phyloP scores from a whole-genome alignment of 192 early-diverging fungal species.

The Linnemannia hyalina region DNA sequence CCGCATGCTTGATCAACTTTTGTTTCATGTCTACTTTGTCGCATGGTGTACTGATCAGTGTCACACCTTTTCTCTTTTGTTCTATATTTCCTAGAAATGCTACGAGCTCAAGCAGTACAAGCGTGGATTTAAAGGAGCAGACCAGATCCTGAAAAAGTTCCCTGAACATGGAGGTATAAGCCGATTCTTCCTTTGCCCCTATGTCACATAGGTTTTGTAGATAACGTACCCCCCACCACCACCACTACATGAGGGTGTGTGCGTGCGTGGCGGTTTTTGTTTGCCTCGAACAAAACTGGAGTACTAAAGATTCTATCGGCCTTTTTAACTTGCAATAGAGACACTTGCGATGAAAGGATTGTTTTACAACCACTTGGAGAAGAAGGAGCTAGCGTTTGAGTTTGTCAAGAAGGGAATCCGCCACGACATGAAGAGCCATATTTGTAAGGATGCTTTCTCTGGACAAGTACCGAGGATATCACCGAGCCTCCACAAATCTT shows the following conservation, averaged over 20 bases:
- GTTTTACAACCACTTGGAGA: constrained; percentile 88
- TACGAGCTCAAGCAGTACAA: constrained; percentile 97
- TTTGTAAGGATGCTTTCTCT: constrained; percentile 68
- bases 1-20: constrained; percentile 23
- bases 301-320: neutral
- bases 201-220: neutral
- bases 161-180: constrained; percentile 88
- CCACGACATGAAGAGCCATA: constrained; percentile 85
- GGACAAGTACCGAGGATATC: neutral
- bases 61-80: neutral
- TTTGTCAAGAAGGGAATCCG: constrained; percentile 85
- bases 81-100: constrained; percentile 70
- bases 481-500: neutral
- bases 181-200: neutral
- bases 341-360: constrained; percentile 96
- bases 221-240: neutral
- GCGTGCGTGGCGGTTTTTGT: neutral
- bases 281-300: neutral
- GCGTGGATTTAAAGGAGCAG: constrained; percentile 89
- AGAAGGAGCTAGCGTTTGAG: constrained; percentile 90
- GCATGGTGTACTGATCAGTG: neutral
- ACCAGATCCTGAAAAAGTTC: constrained; percentile 93
- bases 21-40: neutral
- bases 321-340: constrained; percentile 63
- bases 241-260: neutral